phyloP scores from a whole-genome alignment of 192 early-diverging fungal genomes.

The Coemansia sp. region DNA sequence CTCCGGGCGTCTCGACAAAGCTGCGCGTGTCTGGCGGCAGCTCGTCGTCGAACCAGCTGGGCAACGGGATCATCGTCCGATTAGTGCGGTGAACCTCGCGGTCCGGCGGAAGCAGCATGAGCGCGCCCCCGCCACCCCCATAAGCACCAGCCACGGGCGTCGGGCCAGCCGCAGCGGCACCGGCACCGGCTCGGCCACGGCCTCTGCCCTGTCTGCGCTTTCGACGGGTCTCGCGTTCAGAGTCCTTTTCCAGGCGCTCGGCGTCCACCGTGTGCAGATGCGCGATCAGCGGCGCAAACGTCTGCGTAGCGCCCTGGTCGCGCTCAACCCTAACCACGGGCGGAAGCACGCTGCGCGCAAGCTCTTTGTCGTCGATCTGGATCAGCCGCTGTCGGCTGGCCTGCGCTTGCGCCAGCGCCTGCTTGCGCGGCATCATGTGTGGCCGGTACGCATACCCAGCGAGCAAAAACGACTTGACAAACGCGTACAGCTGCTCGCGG shows the following conservation, averaged over 20 bases:
- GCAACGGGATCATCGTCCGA: conserved; percentile 50
- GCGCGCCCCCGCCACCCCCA: neutral
- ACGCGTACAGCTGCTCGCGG: conserved; percentile 89
- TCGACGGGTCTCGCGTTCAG: conserved; percentile 78
- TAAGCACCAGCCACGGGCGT: neutral
- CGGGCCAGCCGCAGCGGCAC: neutral
- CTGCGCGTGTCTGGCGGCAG: conserved; percentile 49
- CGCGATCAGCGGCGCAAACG: conserved; percentile 66
- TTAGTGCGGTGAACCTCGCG: conserved; percentile 44
- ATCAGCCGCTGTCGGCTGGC: conserved; percentile 6
- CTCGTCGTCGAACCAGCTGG: conserved; percentile 47
- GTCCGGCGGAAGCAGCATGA: conserved; percentile 15
- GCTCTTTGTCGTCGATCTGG: conserved; percentile 73
- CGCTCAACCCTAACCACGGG: conserved; percentile 59
- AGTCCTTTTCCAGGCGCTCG: conserved; percentile 82
- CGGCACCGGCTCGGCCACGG: conserved; percentile 25
- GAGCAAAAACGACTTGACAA: conserved; percentile 79
- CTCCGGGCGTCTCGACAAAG: conserved; percentile 43
- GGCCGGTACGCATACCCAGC: conserved; percentile 82
- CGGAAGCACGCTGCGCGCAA: conserved; percentile 71
- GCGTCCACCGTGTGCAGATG: conserved; percentile 71
- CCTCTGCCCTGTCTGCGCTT: conserved; percentile 84
- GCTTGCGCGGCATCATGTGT: conserved; percentile 47
- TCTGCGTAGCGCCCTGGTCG: conserved; percentile 52
- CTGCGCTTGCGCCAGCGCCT: neutral